Conservation (phyloP, 2,329 filamentous ascomycete genomes). For the Colletotrichum phormii region DNA sequence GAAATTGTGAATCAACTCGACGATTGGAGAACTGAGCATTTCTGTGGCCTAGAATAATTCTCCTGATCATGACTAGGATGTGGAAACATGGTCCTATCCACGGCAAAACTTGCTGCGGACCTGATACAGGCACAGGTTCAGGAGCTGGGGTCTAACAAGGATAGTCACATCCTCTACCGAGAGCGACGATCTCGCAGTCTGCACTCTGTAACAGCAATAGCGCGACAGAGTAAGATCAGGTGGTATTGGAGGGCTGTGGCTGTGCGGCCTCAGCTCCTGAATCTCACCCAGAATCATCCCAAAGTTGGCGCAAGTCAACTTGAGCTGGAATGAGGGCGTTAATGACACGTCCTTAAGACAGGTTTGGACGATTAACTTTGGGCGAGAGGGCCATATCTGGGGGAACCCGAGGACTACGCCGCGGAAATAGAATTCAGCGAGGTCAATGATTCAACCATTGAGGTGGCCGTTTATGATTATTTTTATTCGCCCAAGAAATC, state of each 20-base stretch:
- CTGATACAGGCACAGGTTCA: slow-evolving; percentile 13
- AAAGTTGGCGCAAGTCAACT: not conserved
- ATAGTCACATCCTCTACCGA: not conserved
- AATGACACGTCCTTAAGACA: not conserved
- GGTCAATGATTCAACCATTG: not conserved
- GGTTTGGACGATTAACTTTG: slow-evolving; percentile 5
- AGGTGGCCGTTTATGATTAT: slow-evolving; percentile 4
- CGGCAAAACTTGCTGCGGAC: slow-evolving; percentile 27
- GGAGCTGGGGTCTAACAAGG: not conserved
- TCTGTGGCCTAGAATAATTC: not conserved
- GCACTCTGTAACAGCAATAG: not conserved
- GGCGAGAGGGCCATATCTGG: not conserved
- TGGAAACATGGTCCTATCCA: not conserved
- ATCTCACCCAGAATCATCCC: not conserved
- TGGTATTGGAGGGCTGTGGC: not conserved
- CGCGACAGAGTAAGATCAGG: not conserved
- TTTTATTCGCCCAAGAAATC: not conserved
- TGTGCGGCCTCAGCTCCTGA: not conserved
- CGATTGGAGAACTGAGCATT: not conserved
- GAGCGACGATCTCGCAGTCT: not conserved
- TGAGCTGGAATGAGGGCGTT: slow-evolving; percentile 14
- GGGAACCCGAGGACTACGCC: not conserved
- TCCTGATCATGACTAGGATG: not conserved
- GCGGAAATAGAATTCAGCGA: not conserved
- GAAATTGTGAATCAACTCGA: not conserved